Evolutionary conservation across 176 grass and related monocot genomes (phyloP).

Genomic region (Sorghum bicolor): Sorghum_bicolor_NCBIv3 NC_012873.2:67118501-67119000

Average conservation of each 20-base stretch:
- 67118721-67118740: too few relatives aligned
- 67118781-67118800: too few relatives aligned
- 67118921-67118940: background rate
- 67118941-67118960: background rate
- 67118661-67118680: too few relatives aligned
- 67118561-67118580: background rate
- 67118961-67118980: conserved; percentile 9
- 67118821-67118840: too few relatives aligned
- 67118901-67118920: background rate
- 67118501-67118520: conserved; percentile 3
- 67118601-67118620: background rate
- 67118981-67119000: conserved; percentile 7
- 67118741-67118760: too few relatives aligned
- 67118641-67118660: too few relatives aligned
- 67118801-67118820: too few relatives aligned
- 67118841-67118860: too few relatives aligned
- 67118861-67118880: too few relatives aligned
- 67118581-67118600: background rate
- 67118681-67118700: too few relatives aligned
- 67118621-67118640: background rate
- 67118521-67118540: conserved; percentile 16
- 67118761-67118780: too few relatives aligned
- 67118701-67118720: too few relatives aligned
- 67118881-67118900: background rate
- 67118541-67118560: background rate